Conservation (phyloP, 805 yeast species). For the Ascoidea tarda region DNA sequence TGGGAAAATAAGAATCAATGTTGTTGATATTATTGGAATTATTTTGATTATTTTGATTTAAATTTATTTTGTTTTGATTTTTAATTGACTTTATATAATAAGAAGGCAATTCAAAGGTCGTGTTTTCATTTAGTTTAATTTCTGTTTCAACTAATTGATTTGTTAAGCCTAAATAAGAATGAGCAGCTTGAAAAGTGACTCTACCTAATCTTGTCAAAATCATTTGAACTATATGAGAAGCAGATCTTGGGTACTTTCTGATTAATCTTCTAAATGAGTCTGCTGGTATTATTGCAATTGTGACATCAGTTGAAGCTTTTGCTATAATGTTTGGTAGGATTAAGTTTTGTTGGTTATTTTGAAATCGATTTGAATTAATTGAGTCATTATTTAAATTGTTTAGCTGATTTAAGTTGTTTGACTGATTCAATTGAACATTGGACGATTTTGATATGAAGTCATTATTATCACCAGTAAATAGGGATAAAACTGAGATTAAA, state of each 20-base stretch:
- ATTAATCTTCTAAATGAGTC: constrained; percentile 66
- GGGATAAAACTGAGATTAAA: constrained; percentile 59
- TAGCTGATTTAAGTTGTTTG: background rate
- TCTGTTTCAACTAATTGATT: constrained; percentile 72
- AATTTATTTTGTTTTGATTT: constrained; percentile 2
- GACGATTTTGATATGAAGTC: background rate
- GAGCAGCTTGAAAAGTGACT: constrained; percentile 86
- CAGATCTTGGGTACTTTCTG: constrained; percentile 67
- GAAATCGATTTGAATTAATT: constrained; percentile 1
- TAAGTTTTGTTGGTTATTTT: background rate
- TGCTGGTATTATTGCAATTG: constrained; percentile 85
- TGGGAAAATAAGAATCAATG: constrained; percentile 4
- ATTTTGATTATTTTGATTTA: constrained; percentile 8
- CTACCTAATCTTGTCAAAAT: constrained; percentile 74
- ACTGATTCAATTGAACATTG: no score
- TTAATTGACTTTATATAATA: constrained; percentile 36
- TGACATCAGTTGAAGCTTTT: constrained; percentile 58
- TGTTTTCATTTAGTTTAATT: constrained; percentile 37
- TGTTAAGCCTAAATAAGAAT: constrained; percentile 74
- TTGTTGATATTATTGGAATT: constrained; percentile 4
- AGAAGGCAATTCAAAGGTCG: constrained; percentile 40
- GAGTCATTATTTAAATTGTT: background rate
- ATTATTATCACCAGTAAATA: constrained; percentile 38
- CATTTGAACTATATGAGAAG: constrained; percentile 91
- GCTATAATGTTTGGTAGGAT: constrained; percentile 41